Percentiles rank a stretch among this genome's conserved stretches.
phyloP scores from a whole-genome alignment of 345 rosid genomes.

The Orychophragmus violaceus region DNA sequence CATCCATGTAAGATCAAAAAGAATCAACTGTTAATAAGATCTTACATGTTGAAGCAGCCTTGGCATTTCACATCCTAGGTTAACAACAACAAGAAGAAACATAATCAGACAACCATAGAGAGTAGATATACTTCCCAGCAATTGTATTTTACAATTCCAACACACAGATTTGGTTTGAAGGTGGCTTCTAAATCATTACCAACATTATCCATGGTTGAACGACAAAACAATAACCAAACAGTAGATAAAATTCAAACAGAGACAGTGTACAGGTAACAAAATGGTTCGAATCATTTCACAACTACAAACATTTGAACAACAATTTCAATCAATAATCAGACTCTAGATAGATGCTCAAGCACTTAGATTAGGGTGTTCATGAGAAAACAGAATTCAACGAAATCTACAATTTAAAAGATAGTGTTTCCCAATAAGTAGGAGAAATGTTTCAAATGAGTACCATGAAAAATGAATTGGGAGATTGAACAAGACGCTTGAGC shows the following conservation, averaged over 20 bases:
- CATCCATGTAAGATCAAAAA: not conserved
- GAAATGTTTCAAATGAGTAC: constrained; percentile 18
- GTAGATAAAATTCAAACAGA: not conserved
- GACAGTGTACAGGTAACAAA: no score
- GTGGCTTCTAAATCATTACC: no score
- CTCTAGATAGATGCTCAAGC: no score
- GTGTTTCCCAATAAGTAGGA: not conserved
- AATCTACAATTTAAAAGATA: not conserved
- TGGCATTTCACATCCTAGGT: constrained; percentile 69
- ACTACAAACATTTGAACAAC: no score
- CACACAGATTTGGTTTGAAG: not conserved
- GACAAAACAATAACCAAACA: no score
- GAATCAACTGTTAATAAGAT: not conserved
- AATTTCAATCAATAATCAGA: no score
- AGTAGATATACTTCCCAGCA: not conserved
- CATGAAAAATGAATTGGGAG: constrained; percentile 73
- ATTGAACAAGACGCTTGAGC: constrained; percentile 73
- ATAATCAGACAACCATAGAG: not conserved
- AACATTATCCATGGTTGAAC: not conserved
- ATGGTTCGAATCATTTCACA: no score
- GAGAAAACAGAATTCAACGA: not conserved
- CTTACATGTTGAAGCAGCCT: constrained; percentile 76
- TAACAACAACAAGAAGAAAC: not conserved
- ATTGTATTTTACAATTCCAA: not conserved
- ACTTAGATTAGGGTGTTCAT: not conserved